phyloP scores from a whole-genome alignment of 2,329 filamentous ascomycete genomes.

The Phaeoacremonium minimum region DNA sequence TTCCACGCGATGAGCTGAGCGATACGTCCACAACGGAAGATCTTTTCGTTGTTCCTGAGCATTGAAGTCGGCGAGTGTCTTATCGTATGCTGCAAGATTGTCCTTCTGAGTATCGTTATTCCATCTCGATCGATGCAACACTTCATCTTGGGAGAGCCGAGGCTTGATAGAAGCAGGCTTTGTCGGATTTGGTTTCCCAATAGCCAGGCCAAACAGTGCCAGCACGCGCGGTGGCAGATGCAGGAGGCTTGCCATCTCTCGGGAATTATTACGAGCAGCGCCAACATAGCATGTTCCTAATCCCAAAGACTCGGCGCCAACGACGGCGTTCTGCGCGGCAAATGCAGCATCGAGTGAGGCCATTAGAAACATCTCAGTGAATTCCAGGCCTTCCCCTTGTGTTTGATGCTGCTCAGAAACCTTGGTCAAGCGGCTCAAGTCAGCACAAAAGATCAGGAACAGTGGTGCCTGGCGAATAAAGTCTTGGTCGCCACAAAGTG shows the following conservation, averaged over 20 bases:
- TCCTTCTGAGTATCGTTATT: conserved; percentile 9
- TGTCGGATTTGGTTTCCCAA: conserved; percentile 18
- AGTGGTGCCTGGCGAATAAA: conserved; percentile 24
- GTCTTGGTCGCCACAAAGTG: conserved; percentile 20
- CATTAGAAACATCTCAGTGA: conserved; percentile 25
- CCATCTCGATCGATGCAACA: conserved; percentile 21
- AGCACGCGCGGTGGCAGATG: conserved; percentile 20
- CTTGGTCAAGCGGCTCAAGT: conserved; percentile 20
- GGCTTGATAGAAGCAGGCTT: conserved; percentile 20
- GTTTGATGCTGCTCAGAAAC: conserved; percentile 15
- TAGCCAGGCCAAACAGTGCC: conserved; percentile 21
- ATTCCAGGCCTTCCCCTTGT: conserved; percentile 18
- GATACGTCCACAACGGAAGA: too few species aligned
- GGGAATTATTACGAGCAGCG: conserved; percentile 20
- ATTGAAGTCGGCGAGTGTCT: conserved; percentile 18
- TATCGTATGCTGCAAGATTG: conserved; percentile 17
- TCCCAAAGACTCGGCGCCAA: conserved; percentile 23
- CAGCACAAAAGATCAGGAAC: conserved; percentile 25
- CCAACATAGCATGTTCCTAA: conserved; percentile 25
- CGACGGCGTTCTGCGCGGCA: conserved; percentile 21
- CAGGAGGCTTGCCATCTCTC: conserved; percentile 20
- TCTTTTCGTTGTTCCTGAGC: conserved; percentile 15
- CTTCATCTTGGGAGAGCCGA: conserved; percentile 17
- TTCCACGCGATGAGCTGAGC: too few species aligned
- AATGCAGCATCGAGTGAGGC: conserved; percentile 23